phyloP scores from a whole-genome alignment of 2,329 filamentous ascomycete species.

The Fusarium luffae region DNA sequence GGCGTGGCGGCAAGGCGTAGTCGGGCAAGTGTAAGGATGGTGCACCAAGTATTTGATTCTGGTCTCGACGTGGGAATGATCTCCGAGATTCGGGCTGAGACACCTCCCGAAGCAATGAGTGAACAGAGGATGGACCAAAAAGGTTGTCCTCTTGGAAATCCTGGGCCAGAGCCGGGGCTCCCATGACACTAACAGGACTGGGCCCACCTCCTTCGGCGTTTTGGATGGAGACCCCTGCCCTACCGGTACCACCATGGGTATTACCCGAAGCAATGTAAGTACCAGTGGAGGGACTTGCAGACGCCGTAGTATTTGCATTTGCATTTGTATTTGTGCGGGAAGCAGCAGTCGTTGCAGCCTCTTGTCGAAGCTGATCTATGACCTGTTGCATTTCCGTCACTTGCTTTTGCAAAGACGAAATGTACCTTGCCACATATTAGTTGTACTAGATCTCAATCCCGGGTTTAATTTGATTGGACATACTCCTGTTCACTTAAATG shows the following conservation, averaged over 20 bases:
- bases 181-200: conserved; percentile 17
- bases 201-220: neutral
- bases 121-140: conserved; percentile 1
- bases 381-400: conserved; percentile 2
- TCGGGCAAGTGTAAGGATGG: neutral
- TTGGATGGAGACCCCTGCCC: neutral
- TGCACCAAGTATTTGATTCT: neutral
- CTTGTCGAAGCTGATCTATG: conserved; percentile 4
- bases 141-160: neutral
- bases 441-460: too few species aligned
- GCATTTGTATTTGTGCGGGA: neutral
- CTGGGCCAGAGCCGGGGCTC: neutral
- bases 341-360: neutral
- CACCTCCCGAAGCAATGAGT: conserved; percentile 12
- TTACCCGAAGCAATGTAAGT: too few species aligned
- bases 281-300: neutral
- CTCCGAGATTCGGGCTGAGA: neutral
- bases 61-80: neutral
- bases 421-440: neutral
- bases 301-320: neutral
- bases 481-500: conserved; percentile 7
- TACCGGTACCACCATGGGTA: too few species aligned
- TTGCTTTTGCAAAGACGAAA: neutral
- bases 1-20: neutral
- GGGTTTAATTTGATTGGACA: neutral